Evolutionary conservation across 1,139 yeast species (phyloP), one percentile per base, ranked within the genome.

Genomic region (Saccharomyces hybrid): DNA sequence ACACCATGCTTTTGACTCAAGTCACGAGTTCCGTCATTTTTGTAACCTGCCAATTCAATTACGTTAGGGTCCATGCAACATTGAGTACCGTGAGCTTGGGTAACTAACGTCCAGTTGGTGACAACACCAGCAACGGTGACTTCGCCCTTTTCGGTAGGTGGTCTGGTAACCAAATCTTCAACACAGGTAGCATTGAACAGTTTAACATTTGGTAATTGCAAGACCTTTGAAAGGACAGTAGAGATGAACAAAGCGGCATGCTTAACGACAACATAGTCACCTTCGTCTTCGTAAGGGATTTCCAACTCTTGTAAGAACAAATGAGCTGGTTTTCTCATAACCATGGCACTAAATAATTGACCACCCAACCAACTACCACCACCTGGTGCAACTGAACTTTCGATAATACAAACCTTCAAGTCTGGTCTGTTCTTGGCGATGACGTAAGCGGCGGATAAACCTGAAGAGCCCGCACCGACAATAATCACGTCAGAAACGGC

Each of bases 1-100:
- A 85, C 82, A 64, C 84, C 83, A 58, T 85, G 79, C 66, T 84
- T 85, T 53, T 62, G 57, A 46, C 63, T 53, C 14, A 54, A 52
- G 47, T 68, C 71, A 51, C 70, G 63, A 11, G 67, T 51, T 50
- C 71, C 71, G 48, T 68, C 69, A 26, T 65, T 56, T 48, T 63
- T 56, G 62, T 67, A 68, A 46, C 71, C 71, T 44, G 68, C 53
- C 54, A 68, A 58, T 52, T 68, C 71, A 74, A 85, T 84, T 56
- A 89, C 85, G 73, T 85, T 85, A 55, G 93, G 93, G 66, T 85
- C 93, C 93, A 85, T 85, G 71, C 93, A 85, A 14, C 86, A 81
- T 69, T 85, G 91, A 57, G 82, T 81, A 67, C 83, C 88, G 66
- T 85, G 93, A 70, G 85, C 84, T 77, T 84, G 77, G 9, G 90